Conservation (phyloP, 495 filamentous ascomycete genomes). For the Cercophora newfieldiana region DNA sequence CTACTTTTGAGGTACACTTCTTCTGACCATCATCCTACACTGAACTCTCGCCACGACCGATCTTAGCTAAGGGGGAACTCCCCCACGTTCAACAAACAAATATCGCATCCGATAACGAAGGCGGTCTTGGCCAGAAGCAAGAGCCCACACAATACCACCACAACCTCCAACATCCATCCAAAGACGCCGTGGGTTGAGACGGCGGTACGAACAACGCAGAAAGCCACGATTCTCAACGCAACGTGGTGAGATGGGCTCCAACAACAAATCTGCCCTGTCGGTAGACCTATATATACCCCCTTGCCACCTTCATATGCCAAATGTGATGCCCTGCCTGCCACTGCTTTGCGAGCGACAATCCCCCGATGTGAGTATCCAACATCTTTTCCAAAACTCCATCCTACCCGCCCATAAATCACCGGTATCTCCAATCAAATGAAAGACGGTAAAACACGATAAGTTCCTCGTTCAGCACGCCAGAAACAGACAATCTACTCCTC, state of each 20-base stretch:
- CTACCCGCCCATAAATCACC: background rate
- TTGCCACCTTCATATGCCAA: background rate
- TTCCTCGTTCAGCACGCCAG: background rate
- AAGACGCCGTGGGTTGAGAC: no score
- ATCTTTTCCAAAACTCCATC: background rate
- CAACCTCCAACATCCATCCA: no score
- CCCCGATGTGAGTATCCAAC: background rate
- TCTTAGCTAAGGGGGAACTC: no score
- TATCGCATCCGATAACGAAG: no score
- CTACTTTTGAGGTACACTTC: no score
- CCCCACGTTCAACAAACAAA: no score
- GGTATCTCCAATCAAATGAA: background rate
- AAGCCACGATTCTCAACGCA: background rate
- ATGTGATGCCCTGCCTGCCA: background rate
- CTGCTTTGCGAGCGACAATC: background rate
- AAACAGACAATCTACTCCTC: constrained; percentile 27
- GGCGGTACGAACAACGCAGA: background rate
- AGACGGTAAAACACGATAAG: background rate
- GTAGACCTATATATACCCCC: background rate
- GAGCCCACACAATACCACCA: no score
- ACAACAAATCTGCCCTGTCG: background rate
- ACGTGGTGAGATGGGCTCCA: background rate
- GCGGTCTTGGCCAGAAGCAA: no score
- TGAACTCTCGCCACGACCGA: no score
- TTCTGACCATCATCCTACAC: no score